phyloP scores from a whole-genome alignment of 768 basidiomycete species.

The Tricholoma sp. region DNA sequence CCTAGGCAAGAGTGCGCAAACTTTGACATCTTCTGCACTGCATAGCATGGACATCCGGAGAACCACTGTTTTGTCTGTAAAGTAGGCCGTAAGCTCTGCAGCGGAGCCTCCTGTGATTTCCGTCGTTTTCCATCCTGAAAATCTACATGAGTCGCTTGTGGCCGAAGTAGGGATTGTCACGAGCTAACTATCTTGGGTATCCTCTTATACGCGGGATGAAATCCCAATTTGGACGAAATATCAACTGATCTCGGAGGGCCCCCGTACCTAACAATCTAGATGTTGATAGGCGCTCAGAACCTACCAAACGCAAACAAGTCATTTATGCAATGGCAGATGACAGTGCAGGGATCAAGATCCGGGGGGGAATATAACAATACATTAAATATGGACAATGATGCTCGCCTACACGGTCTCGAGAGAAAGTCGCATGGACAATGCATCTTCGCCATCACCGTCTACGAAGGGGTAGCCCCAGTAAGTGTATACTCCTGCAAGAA shows the following conservation, averaged over 20 bases:
- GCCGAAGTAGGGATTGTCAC: not conserved
- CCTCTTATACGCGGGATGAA: not conserved
- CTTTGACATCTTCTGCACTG: too few species aligned
- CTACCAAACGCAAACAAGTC: too few species aligned
- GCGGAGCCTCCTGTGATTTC: not conserved
- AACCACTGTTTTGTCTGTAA: too few species aligned
- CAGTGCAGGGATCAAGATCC: not conserved
- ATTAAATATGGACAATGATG: not conserved
- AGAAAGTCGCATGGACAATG: constrained; percentile 70
- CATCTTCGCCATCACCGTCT: constrained; percentile 90
- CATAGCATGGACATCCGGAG: too few species aligned
- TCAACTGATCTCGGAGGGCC: too few species aligned
- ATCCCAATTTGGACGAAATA: not conserved
- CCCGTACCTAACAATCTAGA: too few species aligned
- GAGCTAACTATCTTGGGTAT: too few species aligned
- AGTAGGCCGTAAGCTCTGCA: too few species aligned
- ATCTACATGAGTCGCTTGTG: not conserved
- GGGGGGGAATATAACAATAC: not conserved
- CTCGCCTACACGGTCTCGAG: constrained; percentile 4
- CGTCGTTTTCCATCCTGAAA: not conserved
- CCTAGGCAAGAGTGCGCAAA: too few species aligned
- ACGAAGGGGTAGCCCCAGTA: not conserved
- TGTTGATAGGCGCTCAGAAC: too few species aligned
- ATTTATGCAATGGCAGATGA: not conserved
- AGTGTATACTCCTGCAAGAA: not conserved